Evolutionary conservation across 2,329 filamentous ascomycete species (phyloP), one percentile per base, ranked within the genome.

Genomic region (Oidium heveae): DNA sequence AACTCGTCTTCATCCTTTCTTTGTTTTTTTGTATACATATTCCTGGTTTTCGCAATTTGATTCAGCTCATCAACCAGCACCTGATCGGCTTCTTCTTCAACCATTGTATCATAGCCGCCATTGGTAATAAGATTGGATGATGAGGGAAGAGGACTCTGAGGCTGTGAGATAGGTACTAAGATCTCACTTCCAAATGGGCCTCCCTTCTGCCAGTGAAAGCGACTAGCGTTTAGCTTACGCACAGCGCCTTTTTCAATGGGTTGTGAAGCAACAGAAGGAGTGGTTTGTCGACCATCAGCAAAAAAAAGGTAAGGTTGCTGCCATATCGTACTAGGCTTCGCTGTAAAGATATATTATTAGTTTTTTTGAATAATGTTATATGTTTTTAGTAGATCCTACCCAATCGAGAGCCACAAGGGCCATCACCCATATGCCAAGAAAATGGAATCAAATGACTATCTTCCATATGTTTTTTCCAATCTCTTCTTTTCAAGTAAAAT

Each of bases 341-440:
- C 57, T 58, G 44, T n/a, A 44, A 12, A n/a, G 34, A 39, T n/a
- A 13, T 39, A 13, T 13, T 39, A 9, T 39, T 39, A 39, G 36
- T 39, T 39, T 16, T 51, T 22, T 36, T 13, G 33, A 7, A 15
- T 13, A 6, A 22, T 41, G 34, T 8, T 24, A 36, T 12, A 22
- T 15, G 41, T 8, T 43, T 20, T 50, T 28, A 28, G 24, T 39
- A n/a, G 12, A n/a, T 55, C 55, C 55, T 58, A 62, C 61, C 58
- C 37, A 61, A 47, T 55, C 57, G 57, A 43, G 57, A 66, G 59
- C 76, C 76, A 55, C 65, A 68, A 9, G 72, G 72, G 0, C 78
- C 78, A 54, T 81, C 78, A 16, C 78, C 78, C 44, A 74, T 67
- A 57, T 79, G 70, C 77, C 77, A 80, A 39, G 68, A 66, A 55